Evolutionary conservation across 23 red algal species (phyloP).

Genomic region (Gracilaria gracilis): DNA sequence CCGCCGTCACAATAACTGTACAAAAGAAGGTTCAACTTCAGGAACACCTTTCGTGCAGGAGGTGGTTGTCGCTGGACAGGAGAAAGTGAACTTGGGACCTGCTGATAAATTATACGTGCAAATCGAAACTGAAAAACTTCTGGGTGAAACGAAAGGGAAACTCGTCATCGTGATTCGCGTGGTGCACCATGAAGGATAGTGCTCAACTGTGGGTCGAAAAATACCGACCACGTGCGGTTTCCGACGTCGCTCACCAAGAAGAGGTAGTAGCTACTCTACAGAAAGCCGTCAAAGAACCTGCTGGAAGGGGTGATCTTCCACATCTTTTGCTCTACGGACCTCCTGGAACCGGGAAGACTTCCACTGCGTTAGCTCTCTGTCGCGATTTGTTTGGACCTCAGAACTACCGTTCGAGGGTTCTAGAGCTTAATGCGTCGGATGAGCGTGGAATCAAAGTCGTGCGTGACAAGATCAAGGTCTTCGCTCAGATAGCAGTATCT

Average conservation of each 20-base stretch:
- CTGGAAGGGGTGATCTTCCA: conserved; percentile 69
- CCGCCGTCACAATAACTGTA: too few species aligned
- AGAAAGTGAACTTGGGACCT: not conserved
- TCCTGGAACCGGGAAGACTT: conserved; percentile 97
- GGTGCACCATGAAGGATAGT: not conserved
- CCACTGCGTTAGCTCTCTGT: conserved; percentile 89
- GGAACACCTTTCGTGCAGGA: too few species aligned
- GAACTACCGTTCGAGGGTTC: conserved; percentile 58
- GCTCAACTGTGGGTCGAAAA: conserved; percentile 82
- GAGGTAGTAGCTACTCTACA: conserved; percentile 70
- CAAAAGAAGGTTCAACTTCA: too few species aligned
- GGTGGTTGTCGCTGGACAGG: not conserved
- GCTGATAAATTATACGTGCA: not conserved
- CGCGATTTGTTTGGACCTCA: conserved; percentile 83
- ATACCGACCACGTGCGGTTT: conserved; percentile 82
- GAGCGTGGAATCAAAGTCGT: conserved; percentile 97
- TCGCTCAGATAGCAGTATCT: conserved; percentile 71
- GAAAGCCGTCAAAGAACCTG: conserved; percentile 6
- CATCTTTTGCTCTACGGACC: conserved; percentile 98
- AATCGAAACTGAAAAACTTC: not conserved
- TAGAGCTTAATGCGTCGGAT: conserved; percentile 97
- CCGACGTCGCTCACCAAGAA: conserved; percentile 85
- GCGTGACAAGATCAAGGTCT: conserved; percentile 95
- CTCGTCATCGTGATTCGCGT: not conserved
- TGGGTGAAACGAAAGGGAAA: not conserved